Conservation (phyloP, 345 rosid genomes). For the Rhodamnia rubescens region DNA sequence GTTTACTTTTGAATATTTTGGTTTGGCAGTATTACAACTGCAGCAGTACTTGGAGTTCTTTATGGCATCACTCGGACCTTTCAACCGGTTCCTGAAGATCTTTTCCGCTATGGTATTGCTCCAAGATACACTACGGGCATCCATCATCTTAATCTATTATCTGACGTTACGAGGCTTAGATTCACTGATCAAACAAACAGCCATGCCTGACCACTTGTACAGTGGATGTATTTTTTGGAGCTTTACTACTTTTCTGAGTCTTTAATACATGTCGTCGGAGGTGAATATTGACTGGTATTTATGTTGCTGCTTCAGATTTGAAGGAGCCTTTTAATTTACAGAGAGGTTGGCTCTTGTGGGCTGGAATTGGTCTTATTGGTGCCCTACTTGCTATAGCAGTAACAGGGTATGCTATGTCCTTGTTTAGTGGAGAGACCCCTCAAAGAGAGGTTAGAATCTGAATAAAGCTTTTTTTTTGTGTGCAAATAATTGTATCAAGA, state of each 20-base stretch:
- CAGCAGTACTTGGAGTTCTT: constrained; percentile 61
- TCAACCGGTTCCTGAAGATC: constrained; percentile 72
- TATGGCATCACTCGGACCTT: constrained; percentile 53
- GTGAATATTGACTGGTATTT: not conserved
- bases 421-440: constrained; percentile 37
- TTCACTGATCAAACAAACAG: not conserved
- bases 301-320: constrained; percentile 33
- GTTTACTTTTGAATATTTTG: constrained; percentile 6
- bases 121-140: not conserved
- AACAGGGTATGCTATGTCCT: constrained; percentile 33
- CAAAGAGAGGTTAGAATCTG: constrained; percentile 50
- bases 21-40: constrained; percentile 63
- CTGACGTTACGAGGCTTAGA: not conserved
- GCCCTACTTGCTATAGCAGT: constrained; percentile 34
- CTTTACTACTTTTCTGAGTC: not conserved
- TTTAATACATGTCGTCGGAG: not conserved
- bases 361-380: constrained; percentile 41
- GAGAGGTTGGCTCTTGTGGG: constrained; percentile 69
- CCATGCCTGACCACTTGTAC: not conserved
- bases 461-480: not conserved
- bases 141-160: not conserved
- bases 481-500: not conserved
- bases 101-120: constrained; percentile 65
- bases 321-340: constrained; percentile 53
- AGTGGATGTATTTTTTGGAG: not conserved